phyloP scores from a whole-genome alignment of 164 flowering plant genomes.

The Santalum album region DNA sequence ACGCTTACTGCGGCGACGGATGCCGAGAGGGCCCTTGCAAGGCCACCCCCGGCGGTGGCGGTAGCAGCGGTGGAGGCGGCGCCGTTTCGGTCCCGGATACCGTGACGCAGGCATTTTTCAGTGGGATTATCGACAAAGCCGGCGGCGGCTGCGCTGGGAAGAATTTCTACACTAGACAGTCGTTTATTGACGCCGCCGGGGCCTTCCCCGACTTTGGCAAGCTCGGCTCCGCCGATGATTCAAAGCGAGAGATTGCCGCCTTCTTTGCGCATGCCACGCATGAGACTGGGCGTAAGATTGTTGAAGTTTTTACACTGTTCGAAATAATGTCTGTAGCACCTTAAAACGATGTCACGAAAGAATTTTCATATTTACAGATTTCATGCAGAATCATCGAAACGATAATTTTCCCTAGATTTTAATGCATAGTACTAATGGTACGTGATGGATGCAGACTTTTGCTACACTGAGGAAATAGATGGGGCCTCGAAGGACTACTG shows the following conservation, averaged over 20 bases:
- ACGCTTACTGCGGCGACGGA: slow-evolving; percentile 33
- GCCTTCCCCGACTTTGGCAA: slow-evolving; percentile 39
- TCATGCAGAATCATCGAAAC: too few species aligned
- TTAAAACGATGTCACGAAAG: too few species aligned
- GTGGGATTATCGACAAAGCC: slow-evolving; percentile 29
- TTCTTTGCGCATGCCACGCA: slow-evolving; percentile 54
- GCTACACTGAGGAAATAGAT: slow-evolving; percentile 41
- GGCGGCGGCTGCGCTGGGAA: slow-evolving; percentile 33
- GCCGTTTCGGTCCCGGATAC: slow-evolving; percentile 22
- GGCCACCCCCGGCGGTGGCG: slow-evolving; percentile 8
- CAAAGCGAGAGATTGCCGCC: slow-evolving; percentile 65
- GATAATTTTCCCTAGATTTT: not conserved
- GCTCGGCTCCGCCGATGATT: slow-evolving; percentile 31
- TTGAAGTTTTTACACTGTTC: too few species aligned
- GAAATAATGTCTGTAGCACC: too few species aligned
- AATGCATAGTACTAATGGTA: not conserved
- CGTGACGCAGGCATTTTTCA: slow-evolving; percentile 35
- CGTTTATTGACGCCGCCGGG: slow-evolving; percentile 36
- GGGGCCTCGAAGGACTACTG: slow-evolving; percentile 42
- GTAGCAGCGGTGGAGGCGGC: too few species aligned
- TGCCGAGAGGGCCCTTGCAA: slow-evolving; percentile 36
- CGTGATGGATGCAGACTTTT: slow-evolving; percentile 40
- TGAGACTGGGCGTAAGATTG: slow-evolving; percentile 42
- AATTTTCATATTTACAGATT: too few species aligned
- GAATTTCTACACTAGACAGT: slow-evolving; percentile 33